Percentiles rank a stretch among this genome's conserved stretches.
phyloP scores from a whole-genome alignment of 768 basidiomycete species.

The Lentinula detonsa region DNA sequence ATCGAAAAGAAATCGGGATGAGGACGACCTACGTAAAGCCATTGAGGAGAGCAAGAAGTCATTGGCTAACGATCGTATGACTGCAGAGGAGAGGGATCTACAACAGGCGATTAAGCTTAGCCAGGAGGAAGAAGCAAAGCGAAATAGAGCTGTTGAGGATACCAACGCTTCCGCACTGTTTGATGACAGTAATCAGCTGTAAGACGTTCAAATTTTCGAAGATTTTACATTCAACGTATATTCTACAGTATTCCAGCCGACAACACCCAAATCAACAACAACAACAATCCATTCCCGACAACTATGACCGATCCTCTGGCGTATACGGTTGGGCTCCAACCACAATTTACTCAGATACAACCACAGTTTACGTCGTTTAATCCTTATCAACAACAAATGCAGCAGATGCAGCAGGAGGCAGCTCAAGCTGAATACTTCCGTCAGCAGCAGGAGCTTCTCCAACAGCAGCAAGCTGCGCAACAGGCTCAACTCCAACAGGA shows the following conservation, averaged over 20 bases:
- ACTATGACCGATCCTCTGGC: conserved; percentile 51
- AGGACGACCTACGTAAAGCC: conserved; percentile 80
- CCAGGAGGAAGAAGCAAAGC: conserved; percentile 82
- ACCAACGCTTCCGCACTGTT: conserved; percentile 74
- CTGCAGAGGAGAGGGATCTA: conserved; percentile 79
- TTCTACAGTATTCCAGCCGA: conserved; percentile 23
- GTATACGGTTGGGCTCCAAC: conserved; percentile 51
- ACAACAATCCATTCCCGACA: conserved; percentile 56
- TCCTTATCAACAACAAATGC: conserved; percentile 87
- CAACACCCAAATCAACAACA: conserved; percentile 22
- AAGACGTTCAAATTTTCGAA: conserved; percentile 15
- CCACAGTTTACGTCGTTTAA: conserved; percentile 87
- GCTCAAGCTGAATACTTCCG: conserved; percentile 72
- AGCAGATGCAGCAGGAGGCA: conserved; percentile 88
- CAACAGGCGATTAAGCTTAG: conserved; percentile 78
- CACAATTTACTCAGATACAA: conserved; percentile 34
- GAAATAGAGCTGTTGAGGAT: conserved; percentile 66
- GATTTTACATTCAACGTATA: neutral
- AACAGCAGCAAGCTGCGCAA: conserved; percentile 28
- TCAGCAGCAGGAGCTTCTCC: conserved; percentile 44
- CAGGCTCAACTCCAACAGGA: conserved; percentile 27
- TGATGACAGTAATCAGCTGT: conserved; percentile 83
- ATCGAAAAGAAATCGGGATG: conserved; percentile 40
- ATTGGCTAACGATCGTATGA: conserved; percentile 64
- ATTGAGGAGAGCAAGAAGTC: conserved; percentile 86